Base-by-base conservation (phyloP, 2,329 filamentous ascomycete genomes). In the Diplocarpon rosae region DNA sequence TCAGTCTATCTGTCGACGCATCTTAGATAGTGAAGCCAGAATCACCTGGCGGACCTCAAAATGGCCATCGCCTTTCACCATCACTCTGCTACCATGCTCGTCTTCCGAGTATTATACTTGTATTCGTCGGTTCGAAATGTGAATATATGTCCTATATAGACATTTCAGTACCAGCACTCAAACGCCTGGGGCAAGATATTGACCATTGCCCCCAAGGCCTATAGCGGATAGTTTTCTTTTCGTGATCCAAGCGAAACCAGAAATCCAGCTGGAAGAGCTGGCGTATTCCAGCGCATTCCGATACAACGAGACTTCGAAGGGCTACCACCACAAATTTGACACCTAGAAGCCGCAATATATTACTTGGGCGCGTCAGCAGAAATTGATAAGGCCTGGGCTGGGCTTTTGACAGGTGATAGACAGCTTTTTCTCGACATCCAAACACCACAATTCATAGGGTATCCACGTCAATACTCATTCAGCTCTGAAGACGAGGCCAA, bases 251-350 rank as follows among this genome's bases (percentile, higher is more conserved):
- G 47, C 46, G 8, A 51, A 30, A 40, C 32, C 37, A 20, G 15
- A 39, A 7, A 50, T 51, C 30, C 16, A 47, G 10, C 45, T 47
- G 17, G 13, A 47, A n/a, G 17, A 50, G 32, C 43, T 52, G 16
- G 49, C 24, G n/a, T 56, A 48, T 30, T 52, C 43, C 8, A 52
- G 45, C 33, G 44, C 53, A n/a, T 49, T 57, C 7, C 43, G 46
- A 29, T 54, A 53, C 33, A 53, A 52, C 20, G 42, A 43, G 29
- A 52, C 33, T 1, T 42, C 47, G 6, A 45, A 48, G 5, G 31
- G 17, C 1, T 49, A 46, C 30, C 53, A 52, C 41, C 43, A 43
- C 38, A 48, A 52, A 9, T 45, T 44, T 16, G 44, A 54, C 14
- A 40, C 41, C 1, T n/a, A 14, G 13, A 24, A 29, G 14, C 43